phyloP scores from a whole-genome alignment of 495 filamentous ascomycete genomes.

The Podospora comata region DNA sequence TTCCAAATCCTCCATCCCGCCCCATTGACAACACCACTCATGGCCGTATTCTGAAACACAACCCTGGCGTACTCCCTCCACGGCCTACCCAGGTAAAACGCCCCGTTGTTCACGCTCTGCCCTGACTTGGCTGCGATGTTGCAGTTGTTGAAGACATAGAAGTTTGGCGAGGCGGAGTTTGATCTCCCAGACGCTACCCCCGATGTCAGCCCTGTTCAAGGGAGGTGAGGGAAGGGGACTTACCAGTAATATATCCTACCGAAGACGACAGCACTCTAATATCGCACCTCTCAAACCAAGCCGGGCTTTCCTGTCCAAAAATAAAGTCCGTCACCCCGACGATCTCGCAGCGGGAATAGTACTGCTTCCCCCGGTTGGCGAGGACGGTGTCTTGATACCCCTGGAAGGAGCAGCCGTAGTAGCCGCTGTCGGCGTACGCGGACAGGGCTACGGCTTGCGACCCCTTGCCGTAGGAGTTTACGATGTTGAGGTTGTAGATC shows the following conservation, averaged over 20 bases:
- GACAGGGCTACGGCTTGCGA: conserved; percentile 59
- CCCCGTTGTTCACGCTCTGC: conserved; percentile 45
- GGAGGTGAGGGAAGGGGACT: background rate
- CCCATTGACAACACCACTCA: conserved; percentile 56
- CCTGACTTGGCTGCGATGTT: conserved; percentile 46
- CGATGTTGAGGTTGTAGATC: conserved; percentile 62
- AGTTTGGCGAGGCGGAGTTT: conserved; percentile 47
- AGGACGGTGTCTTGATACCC: conserved; percentile 64
- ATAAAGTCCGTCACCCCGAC: conserved; percentile 64
- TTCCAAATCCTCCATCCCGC: conserved; percentile 63
- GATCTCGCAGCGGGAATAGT: conserved; percentile 56
- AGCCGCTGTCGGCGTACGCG: conserved; percentile 53
- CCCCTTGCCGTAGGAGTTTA: conserved; percentile 54
- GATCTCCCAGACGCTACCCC: conserved; percentile 54
- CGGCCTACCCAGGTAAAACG: conserved; percentile 63
- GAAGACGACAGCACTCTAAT: conserved; percentile 51
- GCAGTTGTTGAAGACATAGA: conserved; percentile 63
- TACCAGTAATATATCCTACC: conserved; percentile 53
- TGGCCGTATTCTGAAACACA: conserved; percentile 55
- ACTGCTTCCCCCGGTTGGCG: conserved; percentile 54
- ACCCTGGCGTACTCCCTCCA: conserved; percentile 61
- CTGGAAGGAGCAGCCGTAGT: conserved; percentile 55
- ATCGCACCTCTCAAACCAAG: conserved; percentile 60
- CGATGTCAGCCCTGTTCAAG: too few species aligned
- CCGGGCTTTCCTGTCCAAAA: conserved; percentile 58